Conservation (phyloP, 73 alveolate species). For the Stentor coeruleus region DNA sequence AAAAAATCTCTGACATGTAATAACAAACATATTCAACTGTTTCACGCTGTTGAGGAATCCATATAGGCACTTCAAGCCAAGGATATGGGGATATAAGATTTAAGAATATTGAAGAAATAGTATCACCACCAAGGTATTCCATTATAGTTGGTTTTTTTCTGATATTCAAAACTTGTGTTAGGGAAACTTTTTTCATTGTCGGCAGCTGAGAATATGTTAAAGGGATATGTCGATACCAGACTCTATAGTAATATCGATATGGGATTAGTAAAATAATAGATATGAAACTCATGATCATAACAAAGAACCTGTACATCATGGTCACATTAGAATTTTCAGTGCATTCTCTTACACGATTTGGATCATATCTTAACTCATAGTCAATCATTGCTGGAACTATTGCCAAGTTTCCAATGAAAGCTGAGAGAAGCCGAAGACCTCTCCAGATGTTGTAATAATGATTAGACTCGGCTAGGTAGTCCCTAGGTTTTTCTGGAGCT, state of each 20-base stretch:
- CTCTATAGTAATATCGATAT: background rate
- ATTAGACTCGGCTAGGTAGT: slow-evolving; percentile 9
- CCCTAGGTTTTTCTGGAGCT: background rate
- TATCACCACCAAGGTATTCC: background rate
- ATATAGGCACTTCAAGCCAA: background rate
- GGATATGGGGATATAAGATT: slow-evolving; percentile 8
- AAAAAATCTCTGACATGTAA: background rate
- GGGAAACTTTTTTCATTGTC: background rate
- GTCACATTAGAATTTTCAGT: background rate
- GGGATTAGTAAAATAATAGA: slow-evolving; percentile 11
- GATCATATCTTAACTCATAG: background rate
- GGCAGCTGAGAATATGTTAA: background rate
- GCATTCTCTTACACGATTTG: background rate
- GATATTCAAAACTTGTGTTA: background rate
- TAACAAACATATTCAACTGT: background rate
- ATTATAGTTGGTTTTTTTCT: background rate
- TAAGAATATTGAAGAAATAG: background rate
- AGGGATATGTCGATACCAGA: slow-evolving; percentile 20
- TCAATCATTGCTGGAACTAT: background rate
- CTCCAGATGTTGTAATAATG: slow-evolving; percentile 3
- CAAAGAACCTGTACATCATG: background rate
- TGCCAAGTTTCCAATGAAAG: background rate
- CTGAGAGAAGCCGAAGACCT: slow-evolving; percentile 13
- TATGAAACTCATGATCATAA: background rate
- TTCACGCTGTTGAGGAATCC: background rate